phyloP scores from a whole-genome alignment of 2,329 filamentous ascomycete genomes.

The Penicillium janthinellum region DNA sequence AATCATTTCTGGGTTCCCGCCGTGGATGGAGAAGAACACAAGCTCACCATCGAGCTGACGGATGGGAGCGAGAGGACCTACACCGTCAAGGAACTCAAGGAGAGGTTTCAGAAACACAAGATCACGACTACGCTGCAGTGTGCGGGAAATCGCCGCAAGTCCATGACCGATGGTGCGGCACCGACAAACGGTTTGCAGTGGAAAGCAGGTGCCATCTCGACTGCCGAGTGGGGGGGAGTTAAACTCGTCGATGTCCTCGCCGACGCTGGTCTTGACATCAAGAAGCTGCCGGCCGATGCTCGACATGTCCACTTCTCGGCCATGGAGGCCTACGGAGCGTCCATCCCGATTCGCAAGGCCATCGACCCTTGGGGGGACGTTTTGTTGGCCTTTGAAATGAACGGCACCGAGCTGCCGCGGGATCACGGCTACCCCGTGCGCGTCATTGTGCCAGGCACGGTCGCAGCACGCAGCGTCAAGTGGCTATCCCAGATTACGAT shows the following conservation, averaged over 20 bases:
- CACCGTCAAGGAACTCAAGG: slow-evolving; percentile 57
- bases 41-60: slow-evolving; percentile 57
- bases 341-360: slow-evolving; percentile 61
- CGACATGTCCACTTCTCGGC: slow-evolving; percentile 62
- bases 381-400: slow-evolving; percentile 66
- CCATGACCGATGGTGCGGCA: slow-evolving; percentile 57
- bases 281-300: slow-evolving; percentile 36
- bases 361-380: slow-evolving; percentile 65
- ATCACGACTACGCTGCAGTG: slow-evolving; percentile 62
- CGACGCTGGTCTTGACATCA: slow-evolving; percentile 55
- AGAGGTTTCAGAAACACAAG: slow-evolving; percentile 53
- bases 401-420: slow-evolving; percentile 61
- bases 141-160: slow-evolving; percentile 61
- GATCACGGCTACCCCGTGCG: slow-evolving; percentile 69
- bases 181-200: slow-evolving; percentile 62
- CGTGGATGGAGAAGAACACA: slow-evolving; percentile 46
- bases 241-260: slow-evolving; percentile 57
- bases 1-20: slow-evolving; percentile 67
- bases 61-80: slow-evolving; percentile 57
- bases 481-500: slow-evolving; percentile 67
- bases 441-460: slow-evolving; percentile 64
- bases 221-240: slow-evolving; percentile 62
- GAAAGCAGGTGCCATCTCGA: slow-evolving; percentile 62
- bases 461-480: slow-evolving; percentile 69
- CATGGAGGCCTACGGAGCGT: slow-evolving; percentile 63